Evolutionary conservation across 805 yeast genomes (phyloP).

Genomic region (Hanseniaspora valbyensis): DNA sequence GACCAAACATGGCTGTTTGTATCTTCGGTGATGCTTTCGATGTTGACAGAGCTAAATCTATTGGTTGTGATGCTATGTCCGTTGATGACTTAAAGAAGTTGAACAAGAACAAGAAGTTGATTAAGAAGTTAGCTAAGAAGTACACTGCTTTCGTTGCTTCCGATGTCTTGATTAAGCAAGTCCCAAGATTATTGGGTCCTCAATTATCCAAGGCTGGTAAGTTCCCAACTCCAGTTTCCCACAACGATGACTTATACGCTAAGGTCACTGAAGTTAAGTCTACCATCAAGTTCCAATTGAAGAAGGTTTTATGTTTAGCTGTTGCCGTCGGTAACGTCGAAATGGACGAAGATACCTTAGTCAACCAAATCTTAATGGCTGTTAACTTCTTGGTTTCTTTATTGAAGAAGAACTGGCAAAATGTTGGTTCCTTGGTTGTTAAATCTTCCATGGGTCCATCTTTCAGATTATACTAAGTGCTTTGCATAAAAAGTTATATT

Average conservation of each 20-base stretch:
- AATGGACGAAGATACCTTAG: conserved; percentile 93
- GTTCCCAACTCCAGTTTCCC: conserved; percentile 99
- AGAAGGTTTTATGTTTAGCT: conserved; percentile 98
- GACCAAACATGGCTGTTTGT: conserved; percentile 99
- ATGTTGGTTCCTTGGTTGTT: conserved; percentile 97
- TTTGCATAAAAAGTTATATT: no score
- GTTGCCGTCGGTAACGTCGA: conserved; percentile 99
- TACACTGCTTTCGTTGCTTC: conserved; percentile 99
- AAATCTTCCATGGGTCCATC: conserved; percentile 99
- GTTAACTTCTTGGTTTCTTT: conserved; percentile 98
- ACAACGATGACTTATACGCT: conserved; percentile 91
- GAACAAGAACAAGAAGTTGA: conserved; percentile 99
- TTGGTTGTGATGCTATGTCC: conserved; percentile 99
- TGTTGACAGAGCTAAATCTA: conserved; percentile 99
- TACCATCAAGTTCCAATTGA: conserved; percentile 99
- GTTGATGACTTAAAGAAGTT: conserved; percentile 99
- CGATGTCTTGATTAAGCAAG: conserved; percentile 97
- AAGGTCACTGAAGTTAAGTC: conserved; percentile 97
- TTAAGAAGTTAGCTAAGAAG: conserved; percentile 99
- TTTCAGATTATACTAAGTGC: conserved; percentile 89
- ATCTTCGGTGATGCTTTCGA: conserved; percentile 99
- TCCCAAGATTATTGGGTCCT: conserved; percentile 99
- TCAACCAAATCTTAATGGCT: conserved; percentile 96
- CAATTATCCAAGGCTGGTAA: conserved; percentile 99
- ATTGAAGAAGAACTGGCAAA: conserved; percentile 99